A percentile compares a stretch with the other conserved stretches of the same genome.
These are phyloP conservation scores for Dalbergia oliveri DNA, from an alignment of 306 rosid species.

Conservation along the genomic window DNA sequence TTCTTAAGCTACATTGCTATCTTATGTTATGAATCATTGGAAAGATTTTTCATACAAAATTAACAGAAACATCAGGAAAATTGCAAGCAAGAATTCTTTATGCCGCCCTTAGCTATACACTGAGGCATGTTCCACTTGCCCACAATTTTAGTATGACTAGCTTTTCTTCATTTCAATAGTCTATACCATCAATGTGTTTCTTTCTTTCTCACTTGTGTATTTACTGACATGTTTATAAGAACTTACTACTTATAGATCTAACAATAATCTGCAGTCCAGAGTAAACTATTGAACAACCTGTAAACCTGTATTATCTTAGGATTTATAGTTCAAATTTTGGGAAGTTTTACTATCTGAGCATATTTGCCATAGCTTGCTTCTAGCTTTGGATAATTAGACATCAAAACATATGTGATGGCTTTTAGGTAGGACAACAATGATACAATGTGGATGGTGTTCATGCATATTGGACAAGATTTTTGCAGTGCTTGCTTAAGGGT, in stretches of 20 bases:
- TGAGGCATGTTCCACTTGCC: not conserved
- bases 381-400: constrained; percentile 36
- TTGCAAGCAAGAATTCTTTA: not conserved
- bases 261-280: constrained; percentile 18
- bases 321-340: not conserved
- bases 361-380: constrained; percentile 15
- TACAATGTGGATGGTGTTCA: constrained; percentile 10
- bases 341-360: constrained; percentile 7
- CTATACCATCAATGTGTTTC: not conserved
- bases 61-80: not conserved
- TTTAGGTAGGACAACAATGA: constrained; percentile 16
- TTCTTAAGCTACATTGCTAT: constrained; percentile 21
- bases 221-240: not conserved
- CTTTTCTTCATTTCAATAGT: constrained; percentile 22
- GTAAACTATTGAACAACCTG: constrained; percentile 22
- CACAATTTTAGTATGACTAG: constrained; percentile 6
- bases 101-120: constrained; percentile 5
- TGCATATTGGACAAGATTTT: constrained; percentile 8
- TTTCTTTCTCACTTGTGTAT: not conserved
- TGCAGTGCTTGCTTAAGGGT: constrained; percentile 5
- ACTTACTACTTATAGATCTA: not conserved
- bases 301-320: constrained; percentile 36
- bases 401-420: constrained; percentile 15
- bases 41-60: not conserved
- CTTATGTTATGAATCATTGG: not conserved